Evolutionary conservation across 495 filamentous ascomycete genomes (phyloP).

Genomic region (Podospora australis): DNA sequence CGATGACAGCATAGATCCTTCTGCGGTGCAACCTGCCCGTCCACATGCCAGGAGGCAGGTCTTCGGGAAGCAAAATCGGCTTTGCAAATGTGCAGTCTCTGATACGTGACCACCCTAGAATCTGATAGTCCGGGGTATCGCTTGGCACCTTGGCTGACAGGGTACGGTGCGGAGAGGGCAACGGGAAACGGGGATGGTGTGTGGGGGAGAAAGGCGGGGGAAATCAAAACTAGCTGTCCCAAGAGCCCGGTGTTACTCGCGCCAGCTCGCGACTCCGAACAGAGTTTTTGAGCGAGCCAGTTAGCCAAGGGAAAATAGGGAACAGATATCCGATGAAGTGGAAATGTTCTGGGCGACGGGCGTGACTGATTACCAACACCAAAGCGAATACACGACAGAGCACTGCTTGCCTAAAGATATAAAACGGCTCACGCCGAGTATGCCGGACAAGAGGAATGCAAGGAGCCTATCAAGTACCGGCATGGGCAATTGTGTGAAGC

Average conservation of each 20-base stretch:
- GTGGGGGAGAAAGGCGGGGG: constrained; percentile 3
- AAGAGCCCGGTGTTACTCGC: constrained; percentile 2
- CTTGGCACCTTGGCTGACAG: constrained; percentile 15
- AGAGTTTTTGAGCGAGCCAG: background rate
- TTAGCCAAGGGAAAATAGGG: background rate
- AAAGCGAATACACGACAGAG: background rate
- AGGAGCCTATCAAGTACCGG: too few relatives aligned
- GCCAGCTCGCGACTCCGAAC: constrained; percentile 19
- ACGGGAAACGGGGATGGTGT: too few relatives aligned
- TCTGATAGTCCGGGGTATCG: background rate
- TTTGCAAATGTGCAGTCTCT: constrained; percentile 3
- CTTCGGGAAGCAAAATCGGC: constrained; percentile 6
- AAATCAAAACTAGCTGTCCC: background rate
- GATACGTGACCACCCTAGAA: constrained; percentile 8
- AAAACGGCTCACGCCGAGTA: too few relatives aligned
- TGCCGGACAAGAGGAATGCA: too few relatives aligned
- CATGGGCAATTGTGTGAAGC: too few relatives aligned
- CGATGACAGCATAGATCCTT: background rate
- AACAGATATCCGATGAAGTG: constrained; percentile 3
- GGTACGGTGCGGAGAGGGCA: constrained; percentile 11
- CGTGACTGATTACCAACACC: background rate
- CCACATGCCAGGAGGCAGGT: background rate
- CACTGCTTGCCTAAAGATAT: too few relatives aligned
- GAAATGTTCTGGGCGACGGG: background rate
- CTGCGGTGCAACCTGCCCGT: background rate